A percentile compares a stretch with the other conserved stretches of the same genome.
phyloP scores from a whole-genome alignment of 192 early-diverging fungal genomes.

The Dissophora globulifera region DNA sequence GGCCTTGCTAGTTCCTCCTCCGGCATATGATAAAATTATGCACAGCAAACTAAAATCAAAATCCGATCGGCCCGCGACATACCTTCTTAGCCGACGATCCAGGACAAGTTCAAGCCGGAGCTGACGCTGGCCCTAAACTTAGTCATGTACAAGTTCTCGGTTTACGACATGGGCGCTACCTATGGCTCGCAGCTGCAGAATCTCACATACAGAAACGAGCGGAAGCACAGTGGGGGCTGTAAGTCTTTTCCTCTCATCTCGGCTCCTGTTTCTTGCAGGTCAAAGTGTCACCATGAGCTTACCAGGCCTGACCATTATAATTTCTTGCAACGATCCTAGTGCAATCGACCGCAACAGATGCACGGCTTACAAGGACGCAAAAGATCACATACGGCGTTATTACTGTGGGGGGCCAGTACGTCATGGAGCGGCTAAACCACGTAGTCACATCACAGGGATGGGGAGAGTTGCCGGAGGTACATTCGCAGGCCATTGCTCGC shows the following conservation, averaged over 20 bases:
- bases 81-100: slow-evolving; percentile 57
- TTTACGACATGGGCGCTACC: slow-evolving; percentile 78
- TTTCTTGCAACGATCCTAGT: slow-evolving; percentile 42
- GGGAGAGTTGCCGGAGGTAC: slow-evolving; percentile 72
- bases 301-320: not conserved
- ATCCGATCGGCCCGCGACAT: slow-evolving; percentile 12
- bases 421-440: slow-evolving; percentile 69
- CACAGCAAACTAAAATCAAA: no score
- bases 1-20: not conserved
- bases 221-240: slow-evolving; percentile 65
- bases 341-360: slow-evolving; percentile 67
- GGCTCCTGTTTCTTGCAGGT: not conserved
- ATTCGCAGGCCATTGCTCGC: no score
- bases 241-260: slow-evolving; percentile 16
- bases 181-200: slow-evolving; percentile 90
- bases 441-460: slow-evolving; percentile 74
- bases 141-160: slow-evolving; percentile 78
- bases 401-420: slow-evolving; percentile 79
- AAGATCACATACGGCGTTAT: slow-evolving; percentile 68
- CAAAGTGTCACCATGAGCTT: slow-evolving; percentile 12
- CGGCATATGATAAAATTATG: slow-evolving; percentile 1
- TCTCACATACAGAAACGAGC: slow-evolving; percentile 80
- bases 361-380: slow-evolving; percentile 66
- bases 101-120: slow-evolving; percentile 78
- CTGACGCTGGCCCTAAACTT: slow-evolving; percentile 73